phyloP scores from a whole-genome alignment of 2,329 filamentous ascomycete species.

The Fusarium pseudograminearum region DNA sequence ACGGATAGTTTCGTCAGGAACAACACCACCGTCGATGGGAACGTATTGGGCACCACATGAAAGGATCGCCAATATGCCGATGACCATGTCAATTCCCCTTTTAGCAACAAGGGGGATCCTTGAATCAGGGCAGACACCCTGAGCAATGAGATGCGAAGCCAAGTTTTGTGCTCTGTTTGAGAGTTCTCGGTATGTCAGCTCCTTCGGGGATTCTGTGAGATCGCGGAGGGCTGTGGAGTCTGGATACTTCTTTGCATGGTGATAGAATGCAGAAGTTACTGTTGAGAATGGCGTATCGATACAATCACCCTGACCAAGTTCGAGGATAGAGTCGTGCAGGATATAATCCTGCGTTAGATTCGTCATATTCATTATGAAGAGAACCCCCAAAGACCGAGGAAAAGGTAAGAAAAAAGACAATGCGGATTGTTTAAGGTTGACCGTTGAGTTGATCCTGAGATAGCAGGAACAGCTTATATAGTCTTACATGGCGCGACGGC shows the following conservation, averaged over 20 bases:
- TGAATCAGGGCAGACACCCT: slow-evolving; percentile 59
- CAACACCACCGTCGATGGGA: slow-evolving; percentile 68
- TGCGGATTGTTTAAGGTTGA: slow-evolving; percentile 31
- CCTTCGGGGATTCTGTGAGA: slow-evolving; percentile 48
- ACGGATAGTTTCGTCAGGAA: slow-evolving; percentile 60
- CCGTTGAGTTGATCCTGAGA: slow-evolving; percentile 40
- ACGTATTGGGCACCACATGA: slow-evolving; percentile 70
- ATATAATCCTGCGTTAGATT: slow-evolving; percentile 7
- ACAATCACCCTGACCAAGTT: slow-evolving; percentile 37
- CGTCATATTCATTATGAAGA: slow-evolving; percentile 21
- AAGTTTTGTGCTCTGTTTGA: slow-evolving; percentile 57
- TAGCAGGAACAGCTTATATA: slow-evolving; percentile 39
- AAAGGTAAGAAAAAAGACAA: slow-evolving; percentile 23
- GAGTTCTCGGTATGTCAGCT: slow-evolving; percentile 61
- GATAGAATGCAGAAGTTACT: slow-evolving; percentile 55
- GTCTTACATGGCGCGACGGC: slow-evolving; percentile 28
- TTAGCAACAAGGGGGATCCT: slow-evolving; percentile 67
- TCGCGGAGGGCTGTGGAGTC: slow-evolving; percentile 55
- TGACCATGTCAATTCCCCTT: slow-evolving; percentile 67
- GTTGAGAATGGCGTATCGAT: slow-evolving; percentile 53
- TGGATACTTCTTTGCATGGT: slow-evolving; percentile 54
- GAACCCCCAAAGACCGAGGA: background rate
- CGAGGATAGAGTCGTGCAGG: slow-evolving; percentile 6
- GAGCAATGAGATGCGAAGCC: slow-evolving; percentile 51
- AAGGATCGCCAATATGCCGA: slow-evolving; percentile 67